Evolutionary conservation across 2,329 filamentous ascomycete species (phyloP).

Genomic region (Monosporascus sp.): DNA sequence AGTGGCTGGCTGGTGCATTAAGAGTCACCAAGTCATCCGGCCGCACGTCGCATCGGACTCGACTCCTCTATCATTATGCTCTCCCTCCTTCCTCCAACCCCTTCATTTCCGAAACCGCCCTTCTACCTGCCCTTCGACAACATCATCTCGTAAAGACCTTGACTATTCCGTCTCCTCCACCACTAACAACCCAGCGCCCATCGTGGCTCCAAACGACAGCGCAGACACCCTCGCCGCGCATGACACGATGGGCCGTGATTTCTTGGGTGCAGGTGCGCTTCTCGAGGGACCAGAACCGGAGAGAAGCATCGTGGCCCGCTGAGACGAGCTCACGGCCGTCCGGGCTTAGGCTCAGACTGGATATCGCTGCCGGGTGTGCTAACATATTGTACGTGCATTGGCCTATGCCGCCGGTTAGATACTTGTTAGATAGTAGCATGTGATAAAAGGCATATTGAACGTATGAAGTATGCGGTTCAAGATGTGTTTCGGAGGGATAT

Average conservation of each 20-base stretch:
- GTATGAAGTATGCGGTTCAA: background rate
- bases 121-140: too few relatives aligned
- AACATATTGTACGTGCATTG: slow-evolving; percentile 99
- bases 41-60: too few relatives aligned
- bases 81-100: too few relatives aligned
- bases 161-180: slow-evolving; percentile 89
- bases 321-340: slow-evolving; percentile 93
- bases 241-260: slow-evolving; percentile 85
- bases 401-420: slow-evolving; percentile 47
- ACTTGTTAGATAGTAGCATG: background rate
- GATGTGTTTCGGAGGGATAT: background rate
- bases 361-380: slow-evolving; percentile 89
- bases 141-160: slow-evolving; percentile 72
- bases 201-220: slow-evolving; percentile 94
- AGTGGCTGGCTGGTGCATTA: too few relatives aligned
- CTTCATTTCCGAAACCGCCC: too few relatives aligned
- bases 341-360: slow-evolving; percentile 83
- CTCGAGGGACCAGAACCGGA: slow-evolving; percentile 96
- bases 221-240: slow-evolving; percentile 95
- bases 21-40: too few relatives aligned
- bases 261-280: slow-evolving; percentile 94
- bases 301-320: slow-evolving; percentile 88
- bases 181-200: slow-evolving; percentile 89
- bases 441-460: background rate
- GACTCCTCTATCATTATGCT: too few relatives aligned